These are phyloP conservation scores for Theileria equi DNA, from an alignment of 169 alveolate species.

Conservation along the genomic window DNA sequence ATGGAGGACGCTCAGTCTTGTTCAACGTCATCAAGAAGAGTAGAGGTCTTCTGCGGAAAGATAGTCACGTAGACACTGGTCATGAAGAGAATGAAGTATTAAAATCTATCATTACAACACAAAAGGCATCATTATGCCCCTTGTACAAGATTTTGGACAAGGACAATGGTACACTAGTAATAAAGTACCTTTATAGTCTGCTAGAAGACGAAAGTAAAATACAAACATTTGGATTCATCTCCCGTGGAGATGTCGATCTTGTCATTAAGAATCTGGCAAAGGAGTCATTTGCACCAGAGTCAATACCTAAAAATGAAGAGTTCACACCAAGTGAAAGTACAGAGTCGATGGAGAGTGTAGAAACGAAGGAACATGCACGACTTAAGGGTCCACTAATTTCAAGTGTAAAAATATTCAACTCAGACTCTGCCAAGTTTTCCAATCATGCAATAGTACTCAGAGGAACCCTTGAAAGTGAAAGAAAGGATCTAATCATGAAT, in stretches of 20 bases:
- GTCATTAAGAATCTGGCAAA: neutral
- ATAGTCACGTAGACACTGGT: neutral
- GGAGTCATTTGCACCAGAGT: too few relatives aligned
- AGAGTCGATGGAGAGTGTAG: too few relatives aligned
- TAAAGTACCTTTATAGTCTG: neutral
- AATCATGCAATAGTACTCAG: slow-evolving; percentile 17
- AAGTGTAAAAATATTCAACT: slow-evolving; percentile 7
- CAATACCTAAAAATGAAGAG: too few relatives aligned
- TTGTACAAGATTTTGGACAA: neutral
- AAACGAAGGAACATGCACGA: too few relatives aligned
- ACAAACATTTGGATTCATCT: slow-evolving; percentile 12
- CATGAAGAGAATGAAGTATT: neutral
- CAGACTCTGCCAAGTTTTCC: slow-evolving; percentile 1
- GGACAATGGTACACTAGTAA: neutral
- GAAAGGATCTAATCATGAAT: slow-evolving; percentile 14
- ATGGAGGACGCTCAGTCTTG: slow-evolving; percentile 1
- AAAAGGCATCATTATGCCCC: slow-evolving; percentile 10
- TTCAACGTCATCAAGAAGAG: slow-evolving; percentile 15
- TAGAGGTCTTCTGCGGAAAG: neutral
- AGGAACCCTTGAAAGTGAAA: slow-evolving; percentile 11
- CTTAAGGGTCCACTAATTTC: neutral
- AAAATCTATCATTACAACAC: slow-evolving; percentile 8
- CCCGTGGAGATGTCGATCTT: neutral
- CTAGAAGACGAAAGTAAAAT: neutral
- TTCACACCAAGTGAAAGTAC: too few relatives aligned